Conservation (phyloP, 805 yeast genomes). For the Yarrowia sp. region DNA sequence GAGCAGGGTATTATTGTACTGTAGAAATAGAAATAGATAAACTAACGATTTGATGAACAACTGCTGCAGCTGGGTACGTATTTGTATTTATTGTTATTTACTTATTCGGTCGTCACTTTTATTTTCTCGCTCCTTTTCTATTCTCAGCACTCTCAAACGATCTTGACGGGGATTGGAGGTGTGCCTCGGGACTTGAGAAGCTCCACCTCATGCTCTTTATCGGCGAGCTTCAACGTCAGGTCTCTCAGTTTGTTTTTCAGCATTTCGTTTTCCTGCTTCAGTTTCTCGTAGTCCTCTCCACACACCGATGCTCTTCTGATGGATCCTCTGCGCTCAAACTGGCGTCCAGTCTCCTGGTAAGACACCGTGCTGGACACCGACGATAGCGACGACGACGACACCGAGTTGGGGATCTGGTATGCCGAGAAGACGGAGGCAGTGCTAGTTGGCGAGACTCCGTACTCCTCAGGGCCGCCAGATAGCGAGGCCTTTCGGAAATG, state of each 20-base stretch:
- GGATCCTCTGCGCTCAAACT: constrained; percentile 31
- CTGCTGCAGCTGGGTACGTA: too few species aligned
- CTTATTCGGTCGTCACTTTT: neutral
- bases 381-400: constrained; percentile 28
- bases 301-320: constrained; percentile 31
- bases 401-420: constrained; percentile 29
- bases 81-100: constrained; percentile 4
- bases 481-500: constrained; percentile 35
- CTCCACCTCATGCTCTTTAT: constrained; percentile 21
- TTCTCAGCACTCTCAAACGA: neutral
- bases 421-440: constrained; percentile 23
- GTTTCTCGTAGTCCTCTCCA: constrained; percentile 30
- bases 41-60: neutral
- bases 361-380: constrained; percentile 16
- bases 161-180: constrained; percentile 10
- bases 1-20: too few species aligned
- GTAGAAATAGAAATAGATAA: neutral
- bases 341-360: constrained; percentile 31
- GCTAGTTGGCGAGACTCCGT: constrained; percentile 24
- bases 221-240: constrained; percentile 31
- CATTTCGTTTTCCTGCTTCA: constrained; percentile 35
- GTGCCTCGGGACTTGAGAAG: neutral
- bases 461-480: constrained; percentile 31
- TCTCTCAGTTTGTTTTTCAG: constrained; percentile 37
- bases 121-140: neutral